Conservation (phyloP, 306 rosid genomes). For the Cicer judaicum region DNA sequence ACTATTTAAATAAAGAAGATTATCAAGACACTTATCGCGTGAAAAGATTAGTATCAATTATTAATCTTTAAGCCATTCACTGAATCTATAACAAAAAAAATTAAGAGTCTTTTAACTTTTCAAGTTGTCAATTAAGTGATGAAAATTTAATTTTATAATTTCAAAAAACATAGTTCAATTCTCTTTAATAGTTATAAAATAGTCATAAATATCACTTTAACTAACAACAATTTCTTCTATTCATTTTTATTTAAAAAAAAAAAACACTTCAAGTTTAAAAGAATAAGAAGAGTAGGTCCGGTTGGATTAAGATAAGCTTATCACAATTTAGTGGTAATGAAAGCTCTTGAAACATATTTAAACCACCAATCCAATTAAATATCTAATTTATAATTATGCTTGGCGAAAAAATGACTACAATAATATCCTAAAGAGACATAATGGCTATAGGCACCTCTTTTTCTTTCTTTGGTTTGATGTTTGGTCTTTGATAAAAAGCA, state of each 20-base stretch:
- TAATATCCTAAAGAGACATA: conserved; percentile 44
- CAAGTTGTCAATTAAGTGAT: neutral
- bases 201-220: too few relatives aligned
- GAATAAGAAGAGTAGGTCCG: conserved; percentile 31
- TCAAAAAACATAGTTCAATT: too few relatives aligned
- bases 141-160: too few relatives aligned
- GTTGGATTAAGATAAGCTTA: conserved; percentile 45
- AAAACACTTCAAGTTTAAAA: neutral
- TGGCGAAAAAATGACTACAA: conserved; percentile 32
- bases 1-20: neutral
- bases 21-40: neutral
- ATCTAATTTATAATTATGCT: conserved; percentile 51
- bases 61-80: neutral
- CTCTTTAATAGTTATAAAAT: too few relatives aligned
- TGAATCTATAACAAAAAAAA: neutral
- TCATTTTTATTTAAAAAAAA: too few relatives aligned
- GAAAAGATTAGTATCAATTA: neutral
- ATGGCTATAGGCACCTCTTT: conserved; percentile 42
- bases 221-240: too few relatives aligned
- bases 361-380: conserved; percentile 46
- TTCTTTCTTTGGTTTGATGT: conserved; percentile 22
- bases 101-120: neutral
- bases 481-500: conserved; percentile 48
- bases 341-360: conserved; percentile 52
- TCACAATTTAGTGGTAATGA: conserved; percentile 54